Conservation (phyloP, 148 eudicot genomes). For the Rhododendron ovatum region DNA sequence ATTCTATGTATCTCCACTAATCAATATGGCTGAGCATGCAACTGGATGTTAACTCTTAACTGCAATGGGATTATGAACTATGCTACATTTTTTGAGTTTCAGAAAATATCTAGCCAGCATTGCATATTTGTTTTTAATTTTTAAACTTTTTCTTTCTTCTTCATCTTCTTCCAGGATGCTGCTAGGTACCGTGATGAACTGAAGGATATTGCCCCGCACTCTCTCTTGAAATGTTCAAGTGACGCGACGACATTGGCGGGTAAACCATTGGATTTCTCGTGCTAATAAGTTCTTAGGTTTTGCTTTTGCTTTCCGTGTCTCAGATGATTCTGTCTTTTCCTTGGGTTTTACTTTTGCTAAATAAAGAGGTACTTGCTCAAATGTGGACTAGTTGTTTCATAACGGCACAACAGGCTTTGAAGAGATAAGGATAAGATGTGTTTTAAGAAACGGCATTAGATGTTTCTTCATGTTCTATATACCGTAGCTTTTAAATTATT, state of each 20-base stretch:
- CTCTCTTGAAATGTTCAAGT: conserved; percentile 85
- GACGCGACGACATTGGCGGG: conserved; percentile 94
- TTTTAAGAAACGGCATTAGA: not conserved
- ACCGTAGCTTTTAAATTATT: not conserved
- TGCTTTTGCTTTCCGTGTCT: not conserved
- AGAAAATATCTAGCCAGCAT: not conserved
- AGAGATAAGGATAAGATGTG: not conserved
- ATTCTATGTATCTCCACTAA: not conserved
- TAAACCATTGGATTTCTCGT: not conserved
- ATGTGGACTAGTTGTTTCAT: not conserved
- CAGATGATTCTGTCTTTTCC: not conserved
- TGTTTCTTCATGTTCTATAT: not conserved
- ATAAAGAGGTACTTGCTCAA: not conserved
- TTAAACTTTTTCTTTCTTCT: not conserved
- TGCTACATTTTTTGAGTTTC: not conserved
- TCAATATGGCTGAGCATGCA: not conserved
- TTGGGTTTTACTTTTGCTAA: not conserved
- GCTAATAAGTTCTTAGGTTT: not conserved
- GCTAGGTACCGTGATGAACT: conserved; percentile 74
- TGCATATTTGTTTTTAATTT: not conserved
- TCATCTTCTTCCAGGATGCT: conserved; percentile 61
- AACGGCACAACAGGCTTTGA: not conserved
- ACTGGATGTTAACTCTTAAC: not conserved
- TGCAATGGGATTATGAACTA: not conserved
- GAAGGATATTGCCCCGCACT: conserved; percentile 81